Percentiles rank a stretch among this genome's conserved stretches.
Evolutionary conservation across 148 eudicot genomes (phyloP).

Genomic region (Selenicereus undatus): DNA sequence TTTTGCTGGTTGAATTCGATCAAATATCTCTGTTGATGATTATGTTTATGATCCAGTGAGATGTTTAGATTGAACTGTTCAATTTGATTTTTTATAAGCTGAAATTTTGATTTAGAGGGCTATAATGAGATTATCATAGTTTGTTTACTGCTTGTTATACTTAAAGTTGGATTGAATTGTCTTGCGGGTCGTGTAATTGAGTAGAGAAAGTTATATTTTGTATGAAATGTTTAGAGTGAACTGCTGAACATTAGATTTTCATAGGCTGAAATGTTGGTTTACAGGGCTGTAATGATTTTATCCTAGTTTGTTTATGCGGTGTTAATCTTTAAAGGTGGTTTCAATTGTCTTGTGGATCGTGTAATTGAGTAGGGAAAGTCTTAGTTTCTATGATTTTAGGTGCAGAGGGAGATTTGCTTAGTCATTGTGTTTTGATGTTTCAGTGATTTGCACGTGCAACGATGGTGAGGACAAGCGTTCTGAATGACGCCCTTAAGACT

Average conservation of each 20-base stretch:
- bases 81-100: not conserved
- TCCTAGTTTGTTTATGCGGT: not conserved
- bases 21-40: not conserved
- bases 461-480: constrained; percentile 58
- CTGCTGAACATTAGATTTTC: too few relatives aligned
- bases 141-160: not conserved
- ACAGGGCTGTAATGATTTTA: not conserved
- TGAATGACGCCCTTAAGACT: constrained; percentile 61
- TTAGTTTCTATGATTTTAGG: not conserved
- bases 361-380: not conserved
- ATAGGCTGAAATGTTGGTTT: not conserved
- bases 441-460: constrained; percentile 24
- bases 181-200: not conserved
- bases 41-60: not conserved
- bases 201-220: not conserved
- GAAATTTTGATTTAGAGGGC: not conserved
- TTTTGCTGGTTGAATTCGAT: not conserved
- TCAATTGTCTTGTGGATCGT: not conserved
- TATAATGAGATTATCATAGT: not conserved
- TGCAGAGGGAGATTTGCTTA: not conserved
- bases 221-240: too few relatives aligned
- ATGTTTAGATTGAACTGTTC: not conserved
- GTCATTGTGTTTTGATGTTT: not conserved
- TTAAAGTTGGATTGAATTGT: not conserved
- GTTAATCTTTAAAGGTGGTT: too few relatives aligned